Conservation (phyloP, 768 basidiomycete genomes). For the Lactifluus piperatus region DNA sequence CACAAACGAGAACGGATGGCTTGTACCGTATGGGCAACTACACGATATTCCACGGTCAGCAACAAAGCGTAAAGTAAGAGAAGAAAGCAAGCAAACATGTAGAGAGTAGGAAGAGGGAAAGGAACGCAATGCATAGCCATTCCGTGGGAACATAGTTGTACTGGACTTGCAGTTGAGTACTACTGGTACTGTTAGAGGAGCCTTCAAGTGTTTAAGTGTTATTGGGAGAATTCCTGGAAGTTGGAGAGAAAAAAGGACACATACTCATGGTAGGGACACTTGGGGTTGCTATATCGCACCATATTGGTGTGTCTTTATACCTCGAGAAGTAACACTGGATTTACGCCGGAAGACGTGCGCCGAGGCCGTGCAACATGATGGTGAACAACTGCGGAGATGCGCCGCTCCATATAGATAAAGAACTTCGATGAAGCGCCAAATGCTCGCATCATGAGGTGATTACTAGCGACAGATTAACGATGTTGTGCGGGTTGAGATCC, state of each 20-base stretch:
- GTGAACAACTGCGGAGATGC: too few species aligned
- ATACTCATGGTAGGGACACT: constrained; percentile 1
- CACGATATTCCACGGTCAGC: background rate
- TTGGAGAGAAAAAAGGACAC: background rate
- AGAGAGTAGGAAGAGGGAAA: constrained; percentile 29
- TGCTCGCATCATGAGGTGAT: too few species aligned
- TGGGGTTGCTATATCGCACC: background rate
- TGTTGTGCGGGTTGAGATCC: too few species aligned
- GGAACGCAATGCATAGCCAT: constrained; percentile 30
- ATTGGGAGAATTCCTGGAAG: background rate
- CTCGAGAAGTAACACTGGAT: too few species aligned
- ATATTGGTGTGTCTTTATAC: background rate
- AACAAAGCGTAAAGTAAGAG: background rate
- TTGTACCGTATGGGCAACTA: constrained; percentile 8
- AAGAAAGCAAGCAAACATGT: constrained; percentile 22
- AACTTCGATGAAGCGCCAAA: too few species aligned
- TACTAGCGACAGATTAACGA: too few species aligned
- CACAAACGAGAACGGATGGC: constrained; percentile 27
- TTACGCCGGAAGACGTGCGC: too few species aligned
- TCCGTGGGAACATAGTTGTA: constrained; percentile 33
- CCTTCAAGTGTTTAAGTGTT: background rate
- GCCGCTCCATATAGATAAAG: too few species aligned
- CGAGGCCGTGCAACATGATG: too few species aligned
- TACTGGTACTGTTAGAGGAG: constrained; percentile 4
- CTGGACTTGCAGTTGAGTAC: background rate